Evolutionary conservation across 2,329 filamentous ascomycete genomes (phyloP).

Genomic region (Botryotinia calthae): DNA sequence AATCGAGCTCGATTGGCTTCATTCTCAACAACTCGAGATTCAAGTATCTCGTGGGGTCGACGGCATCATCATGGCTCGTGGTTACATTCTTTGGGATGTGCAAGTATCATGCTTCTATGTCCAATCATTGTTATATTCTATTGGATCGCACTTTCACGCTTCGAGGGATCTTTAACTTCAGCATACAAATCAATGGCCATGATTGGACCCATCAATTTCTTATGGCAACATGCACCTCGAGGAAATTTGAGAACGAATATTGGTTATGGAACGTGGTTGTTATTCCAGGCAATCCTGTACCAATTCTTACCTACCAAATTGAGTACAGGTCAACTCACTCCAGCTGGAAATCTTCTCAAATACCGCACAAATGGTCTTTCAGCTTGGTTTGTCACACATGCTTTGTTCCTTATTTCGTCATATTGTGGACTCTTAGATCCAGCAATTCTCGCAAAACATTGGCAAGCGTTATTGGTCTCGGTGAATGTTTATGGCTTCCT

Average conservation of each 20-base stretch:
- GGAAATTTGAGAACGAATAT: conserved; percentile 22
- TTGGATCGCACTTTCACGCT: conserved; percentile 30
- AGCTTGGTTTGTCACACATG: conserved; percentile 43
- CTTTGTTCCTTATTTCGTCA: conserved; percentile 35
- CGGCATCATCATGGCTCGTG: conserved; percentile 34
- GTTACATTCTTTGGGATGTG: conserved; percentile 31
- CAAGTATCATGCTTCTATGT: conserved; percentile 28
- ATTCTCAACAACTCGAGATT: conserved; percentile 24
- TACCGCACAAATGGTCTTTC: conserved; percentile 46
- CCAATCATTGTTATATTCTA: conserved; percentile 31
- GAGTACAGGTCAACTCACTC: conserved; percentile 43
- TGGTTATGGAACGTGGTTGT: conserved; percentile 39
- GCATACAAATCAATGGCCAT: conserved; percentile 23
- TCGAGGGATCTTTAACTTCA: conserved; percentile 27
- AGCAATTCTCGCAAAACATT: conserved; percentile 44
- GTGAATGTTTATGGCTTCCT: conserved; percentile 43
- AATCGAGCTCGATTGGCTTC: conserved; percentile 20
- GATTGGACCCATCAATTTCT: conserved; percentile 24
- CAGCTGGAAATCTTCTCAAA: conserved; percentile 44
- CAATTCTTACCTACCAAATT: conserved; percentile 38
- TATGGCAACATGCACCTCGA: conserved; percentile 24
- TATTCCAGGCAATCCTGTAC: conserved; percentile 40
- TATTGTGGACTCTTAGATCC: conserved; percentile 40
- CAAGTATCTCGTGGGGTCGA: conserved; percentile 30
- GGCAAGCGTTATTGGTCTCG: conserved; percentile 42